A percentile compares a stretch with the other conserved stretches of the same genome.
phyloP scores from a whole-genome alignment of 371 early-diverging fungal genomes.

The Syncephalastrum monosporum region DNA sequence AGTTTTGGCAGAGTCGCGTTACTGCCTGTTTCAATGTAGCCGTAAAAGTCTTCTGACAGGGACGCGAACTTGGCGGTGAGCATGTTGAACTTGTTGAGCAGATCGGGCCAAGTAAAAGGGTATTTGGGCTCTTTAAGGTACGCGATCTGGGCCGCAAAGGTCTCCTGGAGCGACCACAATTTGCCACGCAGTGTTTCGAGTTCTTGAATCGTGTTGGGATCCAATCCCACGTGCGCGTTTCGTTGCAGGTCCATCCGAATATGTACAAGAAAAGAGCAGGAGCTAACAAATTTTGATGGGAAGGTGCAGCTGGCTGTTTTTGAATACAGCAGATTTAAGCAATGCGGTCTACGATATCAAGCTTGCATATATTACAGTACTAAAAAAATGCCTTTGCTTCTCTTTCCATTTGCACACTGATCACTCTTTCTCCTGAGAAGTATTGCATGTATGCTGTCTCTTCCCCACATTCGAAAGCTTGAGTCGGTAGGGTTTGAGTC shows the following conservation, averaged over 20 bases:
- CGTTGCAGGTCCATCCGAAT: conserved; percentile 13
- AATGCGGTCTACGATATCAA: too few relatives aligned
- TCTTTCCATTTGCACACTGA: too few relatives aligned
- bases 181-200: conserved; percentile 60
- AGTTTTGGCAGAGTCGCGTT: conserved; percentile 50
- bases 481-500: too few relatives aligned
- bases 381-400: too few relatives aligned
- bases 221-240: conserved; percentile 23
- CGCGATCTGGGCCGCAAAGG: conserved; percentile 47
- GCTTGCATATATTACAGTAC: too few relatives aligned
- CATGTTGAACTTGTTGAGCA: conserved; percentile 70
- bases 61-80: conserved; percentile 60
- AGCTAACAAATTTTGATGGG: too few relatives aligned
- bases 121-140: conserved; percentile 48
- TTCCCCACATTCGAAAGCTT: too few relatives aligned
- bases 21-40: conserved; percentile 39
- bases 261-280: too few relatives aligned
- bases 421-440: too few relatives aligned
- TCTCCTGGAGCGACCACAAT: conserved; percentile 64
- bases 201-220: conserved; percentile 54
- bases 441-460: too few relatives aligned
- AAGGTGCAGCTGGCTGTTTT: too few relatives aligned
- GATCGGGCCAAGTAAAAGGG: conserved; percentile 52
- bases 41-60: conserved; percentile 50
- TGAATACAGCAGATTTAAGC: too few relatives aligned